Evolutionary conservation across 371 early-diverging fungal species (phyloP), one percentile per base, ranked within the genome.

Genomic region (Funneliformis caledonium): DNA sequence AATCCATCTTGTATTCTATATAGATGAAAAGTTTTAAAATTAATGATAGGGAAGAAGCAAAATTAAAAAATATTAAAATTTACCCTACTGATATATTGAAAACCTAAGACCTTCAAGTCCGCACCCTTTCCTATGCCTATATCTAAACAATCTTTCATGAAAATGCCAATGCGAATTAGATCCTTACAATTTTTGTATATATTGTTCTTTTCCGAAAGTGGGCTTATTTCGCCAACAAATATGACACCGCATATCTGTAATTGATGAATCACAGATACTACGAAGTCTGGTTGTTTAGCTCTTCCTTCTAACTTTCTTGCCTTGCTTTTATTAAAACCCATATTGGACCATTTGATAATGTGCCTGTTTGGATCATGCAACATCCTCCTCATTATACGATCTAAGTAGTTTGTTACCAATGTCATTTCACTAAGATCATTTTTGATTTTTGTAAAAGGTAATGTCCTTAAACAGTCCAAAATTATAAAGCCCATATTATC

Each of bases 181-280:
- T 79, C 59, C 42, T 69, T 79, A 56, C 70, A 79, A 69, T 79
- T 70, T 19, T 79, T 79, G 31, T 79, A 79, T 16, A 79, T 56
- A 67, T 79, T 52, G 26, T 69, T 68, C 31, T 43, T 70, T 59
- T 79, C n/a, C 12, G 45, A 52, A 19, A 59, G 60, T 19, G 70
- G 69, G 11, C 79, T 78, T 7, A 56, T 59, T 59, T 79, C 70
- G 26, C 70, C 79, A 8, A 78, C 60, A 37, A 77, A 78, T 67
- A 78, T 37, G 31, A 69, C 42, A 56, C 7, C 70, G 33, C 59
- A 37, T 42, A 70, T 79, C 33, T 69, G 69, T 33, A 69, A 37
- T n/a, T 79, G 59, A 67, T 56, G 59, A 42, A 79, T n/a, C 9
- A 69, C 69, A 31, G 70, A 79, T 10, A 69, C 60, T 33, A 50